Base-by-base conservation (phyloP, 768 basidiomycete genomes). In the Infundibulicybe gibba region DNA sequence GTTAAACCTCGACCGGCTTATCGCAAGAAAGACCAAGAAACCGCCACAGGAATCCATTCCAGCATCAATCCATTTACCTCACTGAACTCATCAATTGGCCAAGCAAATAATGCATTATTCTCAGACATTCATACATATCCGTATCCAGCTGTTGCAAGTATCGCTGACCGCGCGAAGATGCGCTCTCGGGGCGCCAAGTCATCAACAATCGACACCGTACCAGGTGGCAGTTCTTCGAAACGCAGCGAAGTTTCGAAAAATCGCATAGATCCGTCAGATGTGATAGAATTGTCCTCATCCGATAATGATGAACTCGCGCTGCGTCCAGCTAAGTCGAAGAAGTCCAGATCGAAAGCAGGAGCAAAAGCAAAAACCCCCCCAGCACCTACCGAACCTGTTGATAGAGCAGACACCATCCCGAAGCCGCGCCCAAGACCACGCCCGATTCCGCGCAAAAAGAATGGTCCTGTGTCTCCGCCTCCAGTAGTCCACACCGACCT, bases 111-210 rank as follows among this genome's bases (percentile, higher is more conserved):
- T 5, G 20, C 38, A 38, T 48, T 51, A 25, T 12, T 20, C 8
- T 48, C 46, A 8, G 39, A 50, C 45, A 12, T 44, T 9, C 35
- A 43, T 49, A 59, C 25, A 39, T 34, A n/a, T 50, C 51, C 15
- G 45, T 48, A 12, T 57, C 52, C 39, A 54, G 58, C 5, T 54
- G 25, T 25, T 8, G 25, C 66, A 37, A 72, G 61, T 50, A 79
- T 80, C 19, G 79, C 80, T n/a, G 80, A 82, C 35, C 70, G 80
- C 14, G 75, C 80, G 41, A 81, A 81, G 54, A 78, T 69, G 61
- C 77, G 80, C 14, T 68, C 74, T 47, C 63, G 79, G 17, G 67
- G 59, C 16, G 44, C 64, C 6, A 68, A 62, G 38, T 25, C 25
- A 25, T 38, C 42, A 5, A 17, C 41, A 6, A 11, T 43, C 19